These are phyloP conservation scores for Sugiyamaella americana DNA, from an alignment of 805 yeast genomes.

Conservation along the genomic window DNA sequence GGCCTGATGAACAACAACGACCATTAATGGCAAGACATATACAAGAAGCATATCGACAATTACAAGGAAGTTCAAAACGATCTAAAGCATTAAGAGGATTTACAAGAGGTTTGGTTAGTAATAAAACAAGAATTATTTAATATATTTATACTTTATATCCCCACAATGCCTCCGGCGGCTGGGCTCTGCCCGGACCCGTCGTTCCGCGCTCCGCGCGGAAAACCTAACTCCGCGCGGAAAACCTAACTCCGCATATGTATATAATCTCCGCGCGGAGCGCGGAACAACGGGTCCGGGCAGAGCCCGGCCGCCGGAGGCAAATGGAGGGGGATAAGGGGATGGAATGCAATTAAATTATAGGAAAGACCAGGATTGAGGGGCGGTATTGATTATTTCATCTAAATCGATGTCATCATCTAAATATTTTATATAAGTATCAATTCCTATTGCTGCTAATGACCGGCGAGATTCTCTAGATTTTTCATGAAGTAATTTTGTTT, in stretches of 20 bases:
- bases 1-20: conserved; percentile 75
- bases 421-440: conserved; percentile 15
- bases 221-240: too few relatives aligned
- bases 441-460: conserved; percentile 22
- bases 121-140: conserved; percentile 46
- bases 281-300: too few relatives aligned
- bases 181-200: too few relatives aligned
- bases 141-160: neutral
- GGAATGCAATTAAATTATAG: too few relatives aligned
- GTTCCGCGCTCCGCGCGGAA: too few relatives aligned
- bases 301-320: too few relatives aligned
- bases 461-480: conserved; percentile 16
- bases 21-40: conserved; percentile 78
- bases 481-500: neutral
- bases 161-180: too few relatives aligned
- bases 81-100: conserved; percentile 64
- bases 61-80: conserved; percentile 53
- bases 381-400: conserved; percentile 15
- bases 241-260: too few relatives aligned
- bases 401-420: conserved; percentile 16
- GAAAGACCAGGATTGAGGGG: neutral
- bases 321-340: too few relatives aligned
- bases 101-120: conserved; percentile 58
- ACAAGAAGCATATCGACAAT: conserved; percentile 80
- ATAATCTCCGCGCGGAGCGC: too few relatives aligned